These are phyloP conservation scores for Lepidium africanum DNA, from an alignment of 345 rosid genomes.

Conservation along the genomic window DNA sequence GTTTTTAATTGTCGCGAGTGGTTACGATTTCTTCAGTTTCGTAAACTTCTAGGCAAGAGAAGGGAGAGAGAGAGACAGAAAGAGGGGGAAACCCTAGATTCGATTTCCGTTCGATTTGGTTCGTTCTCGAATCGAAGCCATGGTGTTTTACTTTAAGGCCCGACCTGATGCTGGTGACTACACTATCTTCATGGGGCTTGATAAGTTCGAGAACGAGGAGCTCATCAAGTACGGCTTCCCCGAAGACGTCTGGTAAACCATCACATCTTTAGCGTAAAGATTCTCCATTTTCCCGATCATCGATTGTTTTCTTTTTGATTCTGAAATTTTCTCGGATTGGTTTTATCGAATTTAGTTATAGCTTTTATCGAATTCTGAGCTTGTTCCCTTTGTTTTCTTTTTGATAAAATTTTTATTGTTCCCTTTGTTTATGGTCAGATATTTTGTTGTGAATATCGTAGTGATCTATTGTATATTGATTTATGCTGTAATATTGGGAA, in stretches of 20 bases:
- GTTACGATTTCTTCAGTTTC: slow-evolving; percentile 18
- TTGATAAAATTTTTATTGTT: too few species aligned
- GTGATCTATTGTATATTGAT: slow-evolving; percentile 1
- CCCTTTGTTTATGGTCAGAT: background rate
- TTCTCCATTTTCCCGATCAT: background rate
- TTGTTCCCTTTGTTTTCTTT: background rate
- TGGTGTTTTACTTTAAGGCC: slow-evolving; percentile 96
- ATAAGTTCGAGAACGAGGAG: slow-evolving; percentile 98
- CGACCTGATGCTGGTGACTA: slow-evolving; percentile 94
- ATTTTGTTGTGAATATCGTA: background rate
- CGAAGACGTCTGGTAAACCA: slow-evolving; percentile 81
- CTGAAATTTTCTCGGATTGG: background rate
- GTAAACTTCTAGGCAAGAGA: background rate
- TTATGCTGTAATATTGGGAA: background rate
- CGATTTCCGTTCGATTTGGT: slow-evolving; percentile 22
- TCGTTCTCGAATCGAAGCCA: slow-evolving; percentile 27
- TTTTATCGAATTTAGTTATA: background rate
- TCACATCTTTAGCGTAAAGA: background rate
- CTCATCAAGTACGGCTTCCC: slow-evolving; percentile 97
- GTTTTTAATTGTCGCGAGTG: slow-evolving; percentile 1
- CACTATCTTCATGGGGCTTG: slow-evolving; percentile 98
- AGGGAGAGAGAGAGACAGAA: background rate
- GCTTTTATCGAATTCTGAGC: background rate
- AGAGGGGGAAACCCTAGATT: slow-evolving; percentile 31
- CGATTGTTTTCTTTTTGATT: background rate